Evolutionary conservation across 164 flowering plant species (phyloP).

Genomic region (Magnolia officinalis): DNA sequence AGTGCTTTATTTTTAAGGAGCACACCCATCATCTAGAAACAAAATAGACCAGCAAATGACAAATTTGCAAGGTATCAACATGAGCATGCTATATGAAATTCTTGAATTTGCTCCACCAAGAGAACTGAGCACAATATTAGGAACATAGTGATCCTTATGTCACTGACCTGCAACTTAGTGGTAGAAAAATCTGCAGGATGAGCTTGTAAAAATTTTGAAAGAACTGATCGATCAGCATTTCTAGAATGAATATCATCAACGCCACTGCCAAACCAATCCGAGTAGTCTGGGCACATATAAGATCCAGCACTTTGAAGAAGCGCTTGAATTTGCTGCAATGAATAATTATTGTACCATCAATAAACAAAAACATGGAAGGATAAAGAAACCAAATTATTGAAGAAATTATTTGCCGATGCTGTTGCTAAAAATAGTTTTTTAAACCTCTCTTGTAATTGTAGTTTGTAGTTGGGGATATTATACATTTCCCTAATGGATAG

Average conservation of each 20-base stretch:
- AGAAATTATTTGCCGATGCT: not conserved
- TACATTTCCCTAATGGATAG: no score
- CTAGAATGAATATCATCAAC: slow-evolving; percentile 42
- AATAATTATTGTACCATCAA: not conserved
- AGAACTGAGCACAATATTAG: not conserved
- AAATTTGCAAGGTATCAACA: not conserved
- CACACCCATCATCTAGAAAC: not conserved
- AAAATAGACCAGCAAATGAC: not conserved
- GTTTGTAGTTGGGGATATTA: no score
- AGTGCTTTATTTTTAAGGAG: no score
- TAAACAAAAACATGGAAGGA: not conserved
- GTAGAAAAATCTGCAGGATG: slow-evolving; percentile 83
- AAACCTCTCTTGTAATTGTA: not conserved
- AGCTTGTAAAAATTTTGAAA: slow-evolving; percentile 77
- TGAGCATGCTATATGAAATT: not conserved
- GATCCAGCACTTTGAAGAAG: slow-evolving; percentile 76
- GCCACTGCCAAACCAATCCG: slow-evolving; percentile 75
- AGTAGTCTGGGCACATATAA: slow-evolving; percentile 66
- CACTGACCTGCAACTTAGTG: slow-evolving; percentile 67
- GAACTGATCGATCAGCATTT: slow-evolving; percentile 67
- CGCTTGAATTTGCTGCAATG: slow-evolving; percentile 78
- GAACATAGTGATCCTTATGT: not conserved
- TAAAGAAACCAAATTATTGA: not conserved
- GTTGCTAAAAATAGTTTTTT: not conserved
- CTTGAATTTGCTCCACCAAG: not conserved